Evolutionary conservation across 192 early-diverging fungal species (phyloP).

Genomic region (Linnemannia hyalina): DNA sequence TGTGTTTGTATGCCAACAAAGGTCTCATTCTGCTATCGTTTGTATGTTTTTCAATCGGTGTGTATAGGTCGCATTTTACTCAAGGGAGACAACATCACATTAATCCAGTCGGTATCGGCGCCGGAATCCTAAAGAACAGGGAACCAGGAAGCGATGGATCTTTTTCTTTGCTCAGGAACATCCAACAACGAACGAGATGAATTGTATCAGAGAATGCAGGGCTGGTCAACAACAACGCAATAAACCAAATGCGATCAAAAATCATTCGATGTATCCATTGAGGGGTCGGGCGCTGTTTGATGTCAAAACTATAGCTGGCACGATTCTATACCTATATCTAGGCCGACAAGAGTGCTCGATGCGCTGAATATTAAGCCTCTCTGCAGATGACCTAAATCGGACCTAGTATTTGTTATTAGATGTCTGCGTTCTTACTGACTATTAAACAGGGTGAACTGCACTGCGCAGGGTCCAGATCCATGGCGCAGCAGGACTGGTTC

Average conservation of each 20-base stretch:
- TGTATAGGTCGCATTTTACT: conserved; percentile 85
- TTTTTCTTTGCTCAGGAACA: not conserved
- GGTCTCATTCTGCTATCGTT: not conserved
- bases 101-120: conserved; percentile 71
- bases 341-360: too few species aligned
- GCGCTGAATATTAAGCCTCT: too few species aligned
- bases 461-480: not conserved
- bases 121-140: conserved; percentile 31
- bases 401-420: too few species aligned
- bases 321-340: too few species aligned
- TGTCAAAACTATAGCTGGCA: too few species aligned
- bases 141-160: not conserved
- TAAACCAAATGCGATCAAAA: conserved; percentile 4
- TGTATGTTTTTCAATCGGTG: not conserved
- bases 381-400: too few species aligned
- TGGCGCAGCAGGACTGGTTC: not conserved
- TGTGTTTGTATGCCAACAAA: not conserved
- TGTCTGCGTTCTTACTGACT: too few species aligned
- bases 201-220: not conserved
- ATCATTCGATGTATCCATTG: not conserved
- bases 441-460: not conserved
- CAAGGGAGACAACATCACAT: conserved; percentile 98
- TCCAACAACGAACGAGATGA: not conserved
- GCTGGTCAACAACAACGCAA: not conserved
- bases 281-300: too few species aligned